A percentile compares a stretch with the other conserved stretches of the same genome.
Evolutionary conservation across 1,139 yeast genomes (phyloP).

Genomic region (Suhomyces ambrosiae): DNA sequence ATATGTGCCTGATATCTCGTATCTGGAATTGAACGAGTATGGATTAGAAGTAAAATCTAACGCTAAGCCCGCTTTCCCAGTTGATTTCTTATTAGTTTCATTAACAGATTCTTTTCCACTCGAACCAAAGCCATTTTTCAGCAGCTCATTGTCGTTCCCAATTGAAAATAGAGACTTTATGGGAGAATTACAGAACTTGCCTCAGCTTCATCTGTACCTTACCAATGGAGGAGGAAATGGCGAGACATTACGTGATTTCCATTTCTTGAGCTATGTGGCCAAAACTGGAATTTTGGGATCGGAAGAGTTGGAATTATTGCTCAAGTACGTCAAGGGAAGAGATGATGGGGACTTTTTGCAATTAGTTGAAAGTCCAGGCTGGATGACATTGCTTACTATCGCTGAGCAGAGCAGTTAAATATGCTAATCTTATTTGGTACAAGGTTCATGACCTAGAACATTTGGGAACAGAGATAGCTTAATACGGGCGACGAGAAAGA

Average conservation of each 20-base stretch:
- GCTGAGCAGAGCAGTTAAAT: conserved; percentile 32
- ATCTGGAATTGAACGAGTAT: conserved; percentile 83
- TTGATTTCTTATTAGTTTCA: conserved; percentile 85
- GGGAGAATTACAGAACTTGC: conserved; percentile 72
- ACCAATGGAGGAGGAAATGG: conserved; percentile 43
- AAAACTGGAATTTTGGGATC: conserved; percentile 54
- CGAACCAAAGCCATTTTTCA: conserved; percentile 55
- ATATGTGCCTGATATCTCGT: conserved; percentile 94
- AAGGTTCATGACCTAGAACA: too few species aligned
- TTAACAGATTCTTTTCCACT: conserved; percentile 91
- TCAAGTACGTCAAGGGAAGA: conserved; percentile 42
- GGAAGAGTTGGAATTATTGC: conserved; percentile 52
- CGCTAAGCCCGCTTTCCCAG: conserved; percentile 96
- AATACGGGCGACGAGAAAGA: too few species aligned
- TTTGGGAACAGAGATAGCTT: too few species aligned
- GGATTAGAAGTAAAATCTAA: conserved; percentile 82
- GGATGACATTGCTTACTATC: conserved; percentile 74
- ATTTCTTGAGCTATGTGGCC: conserved; percentile 61
- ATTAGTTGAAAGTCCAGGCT: conserved; percentile 67
- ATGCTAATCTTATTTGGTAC: too few species aligned
- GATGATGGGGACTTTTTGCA: conserved; percentile 49
- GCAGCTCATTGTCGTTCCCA: conserved; percentile 50
- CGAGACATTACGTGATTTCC: conserved; percentile 64
- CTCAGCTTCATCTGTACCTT: conserved; percentile 44
- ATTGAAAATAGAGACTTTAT: conserved; percentile 77